Evolutionary conservation across 176 grass and related monocot genomes (phyloP).

Genomic region (Ampelocalamus luodianensis): DNA sequence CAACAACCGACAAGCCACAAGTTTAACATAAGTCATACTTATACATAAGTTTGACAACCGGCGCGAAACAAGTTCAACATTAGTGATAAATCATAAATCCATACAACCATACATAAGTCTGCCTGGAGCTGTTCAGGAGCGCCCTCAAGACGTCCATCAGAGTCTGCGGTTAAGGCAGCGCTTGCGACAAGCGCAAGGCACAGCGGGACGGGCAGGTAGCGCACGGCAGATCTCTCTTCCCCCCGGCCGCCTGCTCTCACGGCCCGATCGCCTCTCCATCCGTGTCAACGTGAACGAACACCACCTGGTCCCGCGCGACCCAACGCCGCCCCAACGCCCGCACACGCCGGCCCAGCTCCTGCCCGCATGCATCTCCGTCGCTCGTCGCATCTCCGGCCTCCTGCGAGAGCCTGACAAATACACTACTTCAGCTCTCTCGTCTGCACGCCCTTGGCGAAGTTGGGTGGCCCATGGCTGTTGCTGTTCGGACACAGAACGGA

Average conservation of each 20-base stretch:
- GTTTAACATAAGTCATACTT: no score
- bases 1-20: no score
- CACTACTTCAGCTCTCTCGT: no score
- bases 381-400: not conserved
- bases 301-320: slow-evolving; percentile 14
- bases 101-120: no score
- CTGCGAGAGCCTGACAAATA: no score
- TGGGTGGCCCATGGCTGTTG: not conserved
- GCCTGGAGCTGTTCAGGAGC: not conserved
- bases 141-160: slow-evolving; percentile 6
- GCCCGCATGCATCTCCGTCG: not conserved
- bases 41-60: no score
- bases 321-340: slow-evolving; percentile 39
- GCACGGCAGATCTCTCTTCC: not conserved
- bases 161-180: not conserved
- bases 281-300: not conserved
- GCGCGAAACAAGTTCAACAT: no score
- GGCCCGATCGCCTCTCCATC: not conserved
- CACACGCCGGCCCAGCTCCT: slow-evolving; percentile 29
- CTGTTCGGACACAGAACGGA: not conserved
- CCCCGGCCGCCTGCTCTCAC: no score
- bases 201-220: not conserved
- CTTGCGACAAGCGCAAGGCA: slow-evolving; percentile 35
- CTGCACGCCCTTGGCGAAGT: not conserved
- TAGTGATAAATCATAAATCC: no score